Percentiles rank a stretch among this genome's conserved stretches.
phyloP scores from a whole-genome alignment of 2,329 filamentous ascomycete species.

The Exserohilum rostratum region DNA sequence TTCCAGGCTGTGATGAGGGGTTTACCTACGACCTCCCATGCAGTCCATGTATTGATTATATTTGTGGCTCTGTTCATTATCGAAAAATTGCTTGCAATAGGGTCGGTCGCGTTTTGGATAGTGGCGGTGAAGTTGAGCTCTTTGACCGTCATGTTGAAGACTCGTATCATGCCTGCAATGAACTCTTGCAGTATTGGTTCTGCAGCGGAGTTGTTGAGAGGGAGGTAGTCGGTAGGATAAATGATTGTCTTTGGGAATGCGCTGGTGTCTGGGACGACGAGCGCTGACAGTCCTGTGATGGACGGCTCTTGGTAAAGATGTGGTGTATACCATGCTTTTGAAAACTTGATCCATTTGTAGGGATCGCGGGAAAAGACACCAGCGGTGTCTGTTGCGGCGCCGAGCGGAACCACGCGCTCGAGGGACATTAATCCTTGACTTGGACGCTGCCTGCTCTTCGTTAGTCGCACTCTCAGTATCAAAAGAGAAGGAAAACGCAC shows the following conservation, averaged over 20 bases:
- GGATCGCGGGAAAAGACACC: conserved; percentile 35
- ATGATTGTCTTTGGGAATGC: conserved; percentile 49
- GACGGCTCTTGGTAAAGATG: conserved; percentile 42
- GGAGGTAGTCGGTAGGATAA: conserved; percentile 52
- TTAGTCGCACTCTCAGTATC: not conserved
- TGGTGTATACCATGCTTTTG: conserved; percentile 49
- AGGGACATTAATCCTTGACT: conserved; percentile 35
- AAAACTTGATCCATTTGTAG: conserved; percentile 47
- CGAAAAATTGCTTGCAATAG: conserved; percentile 39
- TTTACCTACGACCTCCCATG: conserved; percentile 42
- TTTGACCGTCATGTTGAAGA: conserved; percentile 49
- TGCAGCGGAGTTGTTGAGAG: conserved; percentile 49
- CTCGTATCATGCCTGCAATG: conserved; percentile 42
- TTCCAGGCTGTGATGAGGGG: conserved; percentile 45
- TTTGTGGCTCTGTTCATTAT: conserved; percentile 34
- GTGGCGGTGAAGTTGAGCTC: conserved; percentile 48
- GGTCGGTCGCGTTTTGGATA: conserved; percentile 33
- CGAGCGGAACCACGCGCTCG: conserved; percentile 31
- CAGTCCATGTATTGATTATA: conserved; percentile 43
- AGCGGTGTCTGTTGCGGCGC: conserved; percentile 34
- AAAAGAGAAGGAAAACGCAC: not conserved
- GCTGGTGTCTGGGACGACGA: conserved; percentile 43
- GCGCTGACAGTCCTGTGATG: conserved; percentile 47
- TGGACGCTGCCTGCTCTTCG: conserved; percentile 22
- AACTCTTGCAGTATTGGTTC: conserved; percentile 49